phyloP scores from a whole-genome alignment of 345 rosid species.

The Gossypium rotundifolium region DNA sequence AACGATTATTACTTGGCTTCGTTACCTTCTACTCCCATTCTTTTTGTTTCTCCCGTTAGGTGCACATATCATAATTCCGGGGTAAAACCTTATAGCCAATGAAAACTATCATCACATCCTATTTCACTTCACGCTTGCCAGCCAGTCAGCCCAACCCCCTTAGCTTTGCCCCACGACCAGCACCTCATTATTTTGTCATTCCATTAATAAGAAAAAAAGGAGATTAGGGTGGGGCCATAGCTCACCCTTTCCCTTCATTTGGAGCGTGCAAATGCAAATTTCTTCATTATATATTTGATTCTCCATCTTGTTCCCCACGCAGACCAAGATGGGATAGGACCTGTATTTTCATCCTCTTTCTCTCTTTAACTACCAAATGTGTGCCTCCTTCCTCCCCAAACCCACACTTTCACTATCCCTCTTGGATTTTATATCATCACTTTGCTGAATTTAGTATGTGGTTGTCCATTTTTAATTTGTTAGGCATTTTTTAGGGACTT shows the following conservation, averaged over 20 bases:
- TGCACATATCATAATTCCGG: neutral
- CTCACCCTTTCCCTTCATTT: neutral
- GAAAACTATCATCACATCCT: neutral
- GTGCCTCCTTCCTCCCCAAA: neutral
- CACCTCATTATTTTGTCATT: constrained; percentile 1
- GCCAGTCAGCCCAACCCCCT: neutral
- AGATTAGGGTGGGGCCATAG: neutral
- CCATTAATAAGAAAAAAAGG: neutral
- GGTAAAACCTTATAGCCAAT: neutral
- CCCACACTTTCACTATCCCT: neutral
- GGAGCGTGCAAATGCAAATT: neutral
- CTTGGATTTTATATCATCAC: neutral
- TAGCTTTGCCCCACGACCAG: neutral
- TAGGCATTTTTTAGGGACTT: neutral
- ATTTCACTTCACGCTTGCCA: constrained; percentile 7
- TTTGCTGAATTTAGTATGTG: constrained; percentile 9
- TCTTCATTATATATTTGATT: neutral
- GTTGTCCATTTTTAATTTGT: neutral
- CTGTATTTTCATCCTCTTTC: neutral
- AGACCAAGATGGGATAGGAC: neutral
- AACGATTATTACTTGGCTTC: neutral
- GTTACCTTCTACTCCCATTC: neutral
- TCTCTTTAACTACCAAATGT: neutral
- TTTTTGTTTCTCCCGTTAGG: neutral
- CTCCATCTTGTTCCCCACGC: constrained; percentile 9